Conservation (phyloP, 345 rosid species). For the Boechera divaricarpa region DNA sequence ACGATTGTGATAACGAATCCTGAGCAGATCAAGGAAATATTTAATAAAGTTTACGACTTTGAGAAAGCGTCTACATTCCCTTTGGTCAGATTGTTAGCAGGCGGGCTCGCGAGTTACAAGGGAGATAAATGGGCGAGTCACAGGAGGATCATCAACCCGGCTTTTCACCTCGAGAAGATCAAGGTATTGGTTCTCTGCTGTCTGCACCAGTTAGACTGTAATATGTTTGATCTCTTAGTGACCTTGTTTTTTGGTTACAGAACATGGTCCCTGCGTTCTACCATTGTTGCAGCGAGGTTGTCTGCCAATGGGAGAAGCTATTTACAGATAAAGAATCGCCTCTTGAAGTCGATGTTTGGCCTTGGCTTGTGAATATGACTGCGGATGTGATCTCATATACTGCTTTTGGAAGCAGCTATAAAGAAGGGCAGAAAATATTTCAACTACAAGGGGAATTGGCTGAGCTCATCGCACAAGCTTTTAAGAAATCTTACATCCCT, state of each 20-base stretch:
- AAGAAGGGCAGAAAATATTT: constrained; percentile 50
- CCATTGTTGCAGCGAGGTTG: constrained; percentile 42
- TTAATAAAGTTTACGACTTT: constrained; percentile 46
- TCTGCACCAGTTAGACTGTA: constrained; percentile 11
- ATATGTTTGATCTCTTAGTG: not conserved
- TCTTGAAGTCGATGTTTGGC: constrained; percentile 50
- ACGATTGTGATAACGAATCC: constrained; percentile 49
- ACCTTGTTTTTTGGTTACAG: constrained; percentile 31
- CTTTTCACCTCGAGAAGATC: constrained; percentile 57
- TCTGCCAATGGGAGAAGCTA: constrained; percentile 42
- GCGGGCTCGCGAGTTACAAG: constrained; percentile 45
- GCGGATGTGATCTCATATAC: constrained; percentile 52
- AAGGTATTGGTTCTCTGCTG: constrained; percentile 43
- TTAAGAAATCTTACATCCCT: constrained; percentile 48
- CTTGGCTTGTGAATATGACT: constrained; percentile 49
- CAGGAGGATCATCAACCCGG: constrained; percentile 59
- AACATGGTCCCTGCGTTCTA: constrained; percentile 49
- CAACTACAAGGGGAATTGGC: constrained; percentile 46
- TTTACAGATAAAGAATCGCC: constrained; percentile 32
- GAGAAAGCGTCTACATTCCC: constrained; percentile 45
- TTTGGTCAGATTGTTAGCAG: constrained; percentile 35
- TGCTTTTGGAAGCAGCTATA: constrained; percentile 52
- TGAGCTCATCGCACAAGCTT: constrained; percentile 39
- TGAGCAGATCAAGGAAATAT: constrained; percentile 49
- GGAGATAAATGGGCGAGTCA: constrained; percentile 60